These are phyloP conservation scores for Ambrosia artemisiifolia DNA, from an alignment of 129 eudicot genomes.

Conservation along the genomic window DNA sequence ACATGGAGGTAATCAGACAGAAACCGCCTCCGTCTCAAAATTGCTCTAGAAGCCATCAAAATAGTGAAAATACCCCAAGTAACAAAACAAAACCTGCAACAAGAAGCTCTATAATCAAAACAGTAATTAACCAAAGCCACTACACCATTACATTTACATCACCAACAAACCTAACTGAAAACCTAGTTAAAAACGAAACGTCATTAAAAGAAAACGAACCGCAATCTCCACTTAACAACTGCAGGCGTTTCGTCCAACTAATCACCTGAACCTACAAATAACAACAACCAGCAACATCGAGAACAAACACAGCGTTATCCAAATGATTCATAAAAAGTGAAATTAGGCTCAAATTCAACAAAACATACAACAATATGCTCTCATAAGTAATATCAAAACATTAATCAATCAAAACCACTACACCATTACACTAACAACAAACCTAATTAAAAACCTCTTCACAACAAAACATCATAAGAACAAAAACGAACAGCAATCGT, in stretches of 20 bases:
- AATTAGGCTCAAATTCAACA: conserved; percentile 9
- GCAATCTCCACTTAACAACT: not conserved
- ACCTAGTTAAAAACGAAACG: not conserved
- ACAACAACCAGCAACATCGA: not conserved
- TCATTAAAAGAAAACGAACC: conserved; percentile 1
- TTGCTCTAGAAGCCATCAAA: conserved; percentile 69
- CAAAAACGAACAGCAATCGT: too few relatives aligned
- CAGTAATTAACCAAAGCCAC: not conserved
- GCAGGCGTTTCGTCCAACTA: conserved; percentile 2
- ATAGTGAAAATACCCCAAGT: conserved; percentile 4
- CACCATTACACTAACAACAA: too few relatives aligned
- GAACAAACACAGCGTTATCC: conserved; percentile 6
- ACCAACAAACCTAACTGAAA: conserved; percentile 2
- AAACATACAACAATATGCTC: too few relatives aligned
- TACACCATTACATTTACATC: not conserved
- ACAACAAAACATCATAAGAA: too few relatives aligned
- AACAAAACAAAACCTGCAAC: conserved; percentile 5
- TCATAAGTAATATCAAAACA: too few relatives aligned
- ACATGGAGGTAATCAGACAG: conserved; percentile 40
- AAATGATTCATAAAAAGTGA: not conserved
- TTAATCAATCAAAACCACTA: too few relatives aligned
- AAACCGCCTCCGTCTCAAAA: conserved; percentile 50
- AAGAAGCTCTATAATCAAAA: not conserved
- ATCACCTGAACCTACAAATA: conserved; percentile 20
- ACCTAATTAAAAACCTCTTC: too few relatives aligned